Conservation (phyloP, 1,139 yeast genomes). For the Kodamaea sp. region DNA sequence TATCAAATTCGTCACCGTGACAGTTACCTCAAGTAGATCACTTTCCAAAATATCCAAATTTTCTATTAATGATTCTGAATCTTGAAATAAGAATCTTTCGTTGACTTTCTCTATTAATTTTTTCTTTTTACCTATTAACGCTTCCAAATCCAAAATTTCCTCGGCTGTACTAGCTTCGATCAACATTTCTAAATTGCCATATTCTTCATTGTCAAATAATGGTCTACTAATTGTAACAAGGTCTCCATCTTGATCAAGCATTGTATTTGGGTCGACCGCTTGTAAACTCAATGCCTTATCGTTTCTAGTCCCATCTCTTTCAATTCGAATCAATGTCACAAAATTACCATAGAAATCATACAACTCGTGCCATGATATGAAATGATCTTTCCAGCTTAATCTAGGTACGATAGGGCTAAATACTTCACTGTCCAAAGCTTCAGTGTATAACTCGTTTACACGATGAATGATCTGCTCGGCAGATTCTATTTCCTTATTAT, state of each 20-base stretch:
- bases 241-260: slow-evolving; percentile 33
- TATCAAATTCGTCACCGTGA: too few relatives aligned
- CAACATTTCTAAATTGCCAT: slow-evolving; percentile 1
- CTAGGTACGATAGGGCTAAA: slow-evolving; percentile 9
- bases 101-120: not conserved
- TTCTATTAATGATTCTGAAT: not conserved
- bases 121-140: not conserved
- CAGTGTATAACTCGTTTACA: slow-evolving; percentile 19
- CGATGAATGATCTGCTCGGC: slow-evolving; percentile 15
- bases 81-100: not conserved
- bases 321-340: slow-evolving; percentile 21
- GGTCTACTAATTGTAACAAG: slow-evolving; percentile 11
- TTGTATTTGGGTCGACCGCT: slow-evolving; percentile 30
- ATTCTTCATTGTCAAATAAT: slow-evolving; percentile 1
- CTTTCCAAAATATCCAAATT: not conserved
- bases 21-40: too few relatives aligned
- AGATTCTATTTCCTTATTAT: slow-evolving; percentile 18
- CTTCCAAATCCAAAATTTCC: not conserved
- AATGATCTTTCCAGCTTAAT: slow-evolving; percentile 33
- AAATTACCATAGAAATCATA: slow-evolving; percentile 34
- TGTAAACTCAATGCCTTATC: slow-evolving; percentile 18
- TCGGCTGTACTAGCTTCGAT: not conserved
- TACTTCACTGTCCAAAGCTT: slow-evolving; percentile 8
- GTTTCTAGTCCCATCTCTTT: slow-evolving; percentile 20
- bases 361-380: slow-evolving; percentile 36